Evolutionary conservation across 1,284 basidiomycete genomes (phyloP).

Genomic region (Porodaedalea pini): DNA sequence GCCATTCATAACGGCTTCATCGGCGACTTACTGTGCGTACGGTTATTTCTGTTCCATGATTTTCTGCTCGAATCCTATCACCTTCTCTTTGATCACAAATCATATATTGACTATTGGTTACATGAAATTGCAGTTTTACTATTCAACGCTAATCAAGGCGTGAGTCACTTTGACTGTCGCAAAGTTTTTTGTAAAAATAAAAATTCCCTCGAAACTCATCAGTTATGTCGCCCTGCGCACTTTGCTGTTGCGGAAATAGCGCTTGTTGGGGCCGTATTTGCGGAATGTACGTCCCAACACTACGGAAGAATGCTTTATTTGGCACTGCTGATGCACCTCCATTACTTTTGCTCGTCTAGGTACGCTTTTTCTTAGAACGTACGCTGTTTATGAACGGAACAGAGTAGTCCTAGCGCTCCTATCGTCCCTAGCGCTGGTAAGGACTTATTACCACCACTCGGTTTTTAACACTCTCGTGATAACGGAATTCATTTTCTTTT

Average conservation of each 20-base stretch:
- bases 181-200: too few species aligned
- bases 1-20: conserved; percentile 3
- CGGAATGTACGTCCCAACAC: conserved; percentile 4
- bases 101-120: too few species aligned
- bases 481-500: neutral
- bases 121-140: neutral
- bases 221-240: conserved; percentile 6
- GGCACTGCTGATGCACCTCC: neutral
- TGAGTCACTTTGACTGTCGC: neutral
- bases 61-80: neutral
- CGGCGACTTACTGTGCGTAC: conserved; percentile 4
- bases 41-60: neutral
- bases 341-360: neutral
- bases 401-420: neutral
- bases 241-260: conserved; percentile 2
- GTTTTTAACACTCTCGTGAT: too few species aligned
- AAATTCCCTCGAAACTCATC: neutral
- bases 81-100: too few species aligned
- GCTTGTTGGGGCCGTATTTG: neutral
- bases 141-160: neutral
- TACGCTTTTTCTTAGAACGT: conserved; percentile 8
- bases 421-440: neutral
- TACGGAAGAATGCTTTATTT: neutral
- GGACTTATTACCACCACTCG: too few species aligned
- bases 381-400: conserved; percentile 1